phyloP scores from a whole-genome alignment of 2,329 filamentous ascomycete genomes.

The Alternaria sp. region DNA sequence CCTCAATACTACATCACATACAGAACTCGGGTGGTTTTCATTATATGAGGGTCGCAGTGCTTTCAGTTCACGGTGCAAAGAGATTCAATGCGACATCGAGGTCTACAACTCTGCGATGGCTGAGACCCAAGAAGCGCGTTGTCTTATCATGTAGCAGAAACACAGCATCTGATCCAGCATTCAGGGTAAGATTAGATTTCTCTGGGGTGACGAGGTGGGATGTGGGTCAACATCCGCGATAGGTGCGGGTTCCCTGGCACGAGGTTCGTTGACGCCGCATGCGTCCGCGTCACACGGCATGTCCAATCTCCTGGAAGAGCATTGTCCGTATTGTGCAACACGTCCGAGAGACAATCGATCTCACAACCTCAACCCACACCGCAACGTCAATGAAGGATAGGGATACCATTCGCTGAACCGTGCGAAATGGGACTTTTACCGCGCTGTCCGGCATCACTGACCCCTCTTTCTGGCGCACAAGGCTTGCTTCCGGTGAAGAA shows the following conservation, averaged over 20 bases:
- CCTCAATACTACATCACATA: background rate
- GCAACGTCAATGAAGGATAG: background rate
- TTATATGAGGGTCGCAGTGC: background rate
- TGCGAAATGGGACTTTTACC: background rate
- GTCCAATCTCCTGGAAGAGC: background rate
- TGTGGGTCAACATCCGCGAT: background rate
- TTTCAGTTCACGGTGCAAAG: background rate
- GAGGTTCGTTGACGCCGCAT: background rate
- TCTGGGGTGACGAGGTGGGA: background rate
- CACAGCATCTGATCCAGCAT: background rate
- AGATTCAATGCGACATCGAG: background rate
- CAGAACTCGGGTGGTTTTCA: background rate
- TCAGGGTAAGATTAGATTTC: background rate
- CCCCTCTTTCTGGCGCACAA: background rate
- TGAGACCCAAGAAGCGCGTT: background rate
- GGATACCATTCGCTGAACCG: background rate
- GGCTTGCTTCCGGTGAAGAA: background rate
- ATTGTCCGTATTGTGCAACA: background rate
- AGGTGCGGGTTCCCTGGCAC: background rate
- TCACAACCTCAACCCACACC: background rate
- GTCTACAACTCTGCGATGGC: background rate
- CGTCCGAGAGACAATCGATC: background rate
- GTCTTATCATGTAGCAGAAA: background rate
- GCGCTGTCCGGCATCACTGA: background rate
- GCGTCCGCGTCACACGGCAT: background rate